Evolutionary conservation across 345 rosid species (phyloP).

Genomic region (Orychophragmus violaceus): DNA sequence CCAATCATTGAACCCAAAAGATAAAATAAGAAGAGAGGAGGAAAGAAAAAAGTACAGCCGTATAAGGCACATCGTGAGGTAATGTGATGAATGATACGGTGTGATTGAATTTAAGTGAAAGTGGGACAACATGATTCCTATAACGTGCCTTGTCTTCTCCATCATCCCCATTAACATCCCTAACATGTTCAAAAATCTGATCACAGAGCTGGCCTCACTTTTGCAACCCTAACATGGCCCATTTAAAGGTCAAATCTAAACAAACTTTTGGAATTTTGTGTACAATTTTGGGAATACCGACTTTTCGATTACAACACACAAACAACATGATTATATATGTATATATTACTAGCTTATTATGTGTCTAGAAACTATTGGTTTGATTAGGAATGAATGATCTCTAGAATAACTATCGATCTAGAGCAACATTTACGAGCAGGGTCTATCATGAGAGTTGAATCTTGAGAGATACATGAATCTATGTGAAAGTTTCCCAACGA

Average conservation of each 20-base stretch:
- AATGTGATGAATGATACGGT: slow-evolving; percentile 23
- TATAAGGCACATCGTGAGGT: slow-evolving; percentile 2
- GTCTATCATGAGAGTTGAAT: neutral
- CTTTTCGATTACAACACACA: neutral
- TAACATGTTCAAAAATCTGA: slow-evolving; percentile 31
- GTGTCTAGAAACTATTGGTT: slow-evolving; percentile 2
- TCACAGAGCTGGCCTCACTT: slow-evolving; percentile 33
- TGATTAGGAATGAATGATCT: neutral
- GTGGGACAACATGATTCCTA: slow-evolving; percentile 31
- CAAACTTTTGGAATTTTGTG: slow-evolving; percentile 1
- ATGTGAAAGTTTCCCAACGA: neutral
- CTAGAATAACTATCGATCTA: neutral
- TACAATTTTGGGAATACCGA: neutral
- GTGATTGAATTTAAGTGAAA: slow-evolving; percentile 10
- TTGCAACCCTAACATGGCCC: slow-evolving; percentile 32
- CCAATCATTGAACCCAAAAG: slow-evolving; percentile 20
- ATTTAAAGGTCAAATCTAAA: slow-evolving; percentile 24
- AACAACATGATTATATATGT: neutral
- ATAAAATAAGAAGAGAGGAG: neutral
- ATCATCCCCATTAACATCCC: slow-evolving; percentile 28
- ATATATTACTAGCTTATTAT: neutral
- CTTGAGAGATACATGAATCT: neutral
- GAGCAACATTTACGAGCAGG: neutral
- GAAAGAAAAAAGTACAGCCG: slow-evolving; percentile 21
- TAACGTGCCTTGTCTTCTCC: slow-evolving; percentile 34